A percentile compares a stretch with the other conserved stretches of the same genome.
These are phyloP conservation scores for Stagonosporopsis cucurbitacearum DNA, from an alignment of 2,329 filamentous ascomycete species.

Conservation along the genomic window DNA sequence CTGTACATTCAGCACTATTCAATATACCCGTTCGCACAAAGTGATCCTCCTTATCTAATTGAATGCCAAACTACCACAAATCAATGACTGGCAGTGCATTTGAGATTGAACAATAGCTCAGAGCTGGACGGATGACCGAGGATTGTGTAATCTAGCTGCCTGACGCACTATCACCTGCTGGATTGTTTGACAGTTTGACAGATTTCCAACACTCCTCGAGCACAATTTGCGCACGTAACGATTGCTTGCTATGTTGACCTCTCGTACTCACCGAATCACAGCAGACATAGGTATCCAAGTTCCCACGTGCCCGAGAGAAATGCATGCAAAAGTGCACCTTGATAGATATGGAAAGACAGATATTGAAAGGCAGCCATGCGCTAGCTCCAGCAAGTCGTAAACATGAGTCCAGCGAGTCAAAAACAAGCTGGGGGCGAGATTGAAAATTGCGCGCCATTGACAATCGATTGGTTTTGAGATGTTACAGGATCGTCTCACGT, in stretches of 20 bases:
- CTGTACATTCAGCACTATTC: conserved; percentile 15
- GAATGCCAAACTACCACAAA: background rate
- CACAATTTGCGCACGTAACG: background rate
- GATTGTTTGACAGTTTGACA: background rate
- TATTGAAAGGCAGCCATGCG: conserved; percentile 1
- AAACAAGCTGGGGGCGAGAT: conserved; percentile 3
- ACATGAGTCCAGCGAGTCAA: conserved; percentile 1
- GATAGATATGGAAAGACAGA: background rate
- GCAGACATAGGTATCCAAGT: background rate
- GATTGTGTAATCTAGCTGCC: background rate
- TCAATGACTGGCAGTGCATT: background rate
- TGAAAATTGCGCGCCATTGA: background rate
- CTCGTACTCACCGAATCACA: background rate
- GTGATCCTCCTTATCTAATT: background rate
- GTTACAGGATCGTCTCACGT: background rate
- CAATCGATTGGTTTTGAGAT: conserved; percentile 5
- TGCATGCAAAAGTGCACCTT: background rate
- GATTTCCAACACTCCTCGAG: background rate
- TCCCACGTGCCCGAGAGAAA: background rate
- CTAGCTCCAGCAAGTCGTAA: conserved; percentile 6
- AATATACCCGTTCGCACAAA: conserved; percentile 15
- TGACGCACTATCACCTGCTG: background rate
- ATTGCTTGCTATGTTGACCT: background rate
- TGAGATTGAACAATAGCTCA: background rate
- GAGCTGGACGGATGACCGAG: background rate